phyloP scores from a whole-genome alignment of 352 stramenopile species.

The Phytophthora ohioensis region DNA sequence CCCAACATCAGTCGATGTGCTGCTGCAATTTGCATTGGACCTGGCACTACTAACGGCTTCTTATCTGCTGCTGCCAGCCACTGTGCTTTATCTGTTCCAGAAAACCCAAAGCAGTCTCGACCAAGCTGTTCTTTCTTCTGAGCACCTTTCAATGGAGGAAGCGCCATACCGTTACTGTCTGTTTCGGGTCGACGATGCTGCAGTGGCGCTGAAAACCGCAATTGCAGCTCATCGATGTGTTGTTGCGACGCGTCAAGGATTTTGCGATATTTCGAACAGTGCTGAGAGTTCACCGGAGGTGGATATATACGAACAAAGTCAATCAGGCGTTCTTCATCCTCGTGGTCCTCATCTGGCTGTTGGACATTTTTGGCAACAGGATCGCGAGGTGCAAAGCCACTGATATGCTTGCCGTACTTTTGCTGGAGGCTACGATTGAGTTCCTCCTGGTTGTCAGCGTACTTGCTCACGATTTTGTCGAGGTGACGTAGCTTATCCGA shows the following conservation, averaged over 20 bases:
- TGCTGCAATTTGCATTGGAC: slow-evolving; percentile 77
- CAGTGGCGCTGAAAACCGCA: slow-evolving; percentile 80
- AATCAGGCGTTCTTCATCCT: slow-evolving; percentile 58
- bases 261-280: slow-evolving; percentile 73
- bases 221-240: slow-evolving; percentile 82
- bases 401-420: slow-evolving; percentile 73
- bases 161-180: slow-evolving; percentile 39
- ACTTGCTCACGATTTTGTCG: slow-evolving; percentile 83
- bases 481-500: slow-evolving; percentile 62
- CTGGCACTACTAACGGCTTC: slow-evolving; percentile 68
- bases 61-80: slow-evolving; percentile 60
- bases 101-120: slow-evolving; percentile 85
- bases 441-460: slow-evolving; percentile 65
- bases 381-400: slow-evolving; percentile 47
- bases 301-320: slow-evolving; percentile 79
- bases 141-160: slow-evolving; percentile 67
- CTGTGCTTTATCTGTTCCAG: slow-evolving; percentile 78
- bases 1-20: slow-evolving; percentile 86
- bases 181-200: slow-evolving; percentile 70
- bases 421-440: slow-evolving; percentile 68
- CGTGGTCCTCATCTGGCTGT: slow-evolving; percentile 15
- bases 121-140: slow-evolving; percentile 62
- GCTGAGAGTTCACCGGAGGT: slow-evolving; percentile 40
- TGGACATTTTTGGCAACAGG: neutral
- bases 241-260: slow-evolving; percentile 86